Percentiles rank a stretch among this genome's conserved stretches.
Evolutionary conservation across 2,329 filamentous ascomycete genomes (phyloP).

Genomic region (Monosporascus ibericus): DNA sequence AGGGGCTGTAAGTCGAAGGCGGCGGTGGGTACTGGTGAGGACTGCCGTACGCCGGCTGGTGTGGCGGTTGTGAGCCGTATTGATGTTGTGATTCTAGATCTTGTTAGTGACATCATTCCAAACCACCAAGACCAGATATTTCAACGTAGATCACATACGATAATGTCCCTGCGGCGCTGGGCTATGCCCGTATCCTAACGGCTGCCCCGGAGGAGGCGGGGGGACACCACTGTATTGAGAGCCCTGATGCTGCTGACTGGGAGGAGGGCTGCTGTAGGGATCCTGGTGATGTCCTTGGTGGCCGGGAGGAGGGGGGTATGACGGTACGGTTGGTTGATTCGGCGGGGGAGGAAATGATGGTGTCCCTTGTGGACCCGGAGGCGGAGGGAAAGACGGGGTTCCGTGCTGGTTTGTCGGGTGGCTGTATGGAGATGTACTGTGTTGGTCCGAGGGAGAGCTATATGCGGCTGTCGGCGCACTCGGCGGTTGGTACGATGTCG

Average conservation of each 20-base stretch:
- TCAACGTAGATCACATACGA: slow-evolving; percentile 14
- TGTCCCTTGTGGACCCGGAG: slow-evolving; percentile 16
- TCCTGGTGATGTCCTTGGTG: slow-evolving; percentile 18
- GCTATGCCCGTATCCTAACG: slow-evolving; percentile 23
- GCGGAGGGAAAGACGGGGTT: slow-evolving; percentile 14
- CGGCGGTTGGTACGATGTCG: slow-evolving; percentile 50
- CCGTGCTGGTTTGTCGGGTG: slow-evolving; percentile 17
- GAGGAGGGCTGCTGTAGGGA: slow-evolving; percentile 16
- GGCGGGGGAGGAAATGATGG: slow-evolving; percentile 12
- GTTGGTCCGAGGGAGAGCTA: slow-evolving; percentile 20
- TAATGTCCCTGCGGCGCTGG: slow-evolving; percentile 23
- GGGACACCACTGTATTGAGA: slow-evolving; percentile 15
- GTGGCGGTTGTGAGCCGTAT: slow-evolving; percentile 20
- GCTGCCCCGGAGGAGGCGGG: slow-evolving; percentile 11
- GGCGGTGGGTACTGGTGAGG: slow-evolving; percentile 26
- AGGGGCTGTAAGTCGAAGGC: slow-evolving; percentile 19
- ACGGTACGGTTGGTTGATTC: slow-evolving; percentile 11
- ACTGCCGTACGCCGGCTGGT: slow-evolving; percentile 20
- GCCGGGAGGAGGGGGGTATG: slow-evolving; percentile 21
- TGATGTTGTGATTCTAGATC: slow-evolving; percentile 22
- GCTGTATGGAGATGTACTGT: slow-evolving; percentile 19
- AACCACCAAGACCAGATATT: not conserved
- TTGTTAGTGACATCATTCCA: slow-evolving; percentile 3
- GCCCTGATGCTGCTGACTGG: slow-evolving; percentile 21
- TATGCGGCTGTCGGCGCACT: slow-evolving; percentile 21